Evolutionary conservation across 2,329 filamentous ascomycete genomes (phyloP).

Genomic region (Bipolaris cookei): DNA sequence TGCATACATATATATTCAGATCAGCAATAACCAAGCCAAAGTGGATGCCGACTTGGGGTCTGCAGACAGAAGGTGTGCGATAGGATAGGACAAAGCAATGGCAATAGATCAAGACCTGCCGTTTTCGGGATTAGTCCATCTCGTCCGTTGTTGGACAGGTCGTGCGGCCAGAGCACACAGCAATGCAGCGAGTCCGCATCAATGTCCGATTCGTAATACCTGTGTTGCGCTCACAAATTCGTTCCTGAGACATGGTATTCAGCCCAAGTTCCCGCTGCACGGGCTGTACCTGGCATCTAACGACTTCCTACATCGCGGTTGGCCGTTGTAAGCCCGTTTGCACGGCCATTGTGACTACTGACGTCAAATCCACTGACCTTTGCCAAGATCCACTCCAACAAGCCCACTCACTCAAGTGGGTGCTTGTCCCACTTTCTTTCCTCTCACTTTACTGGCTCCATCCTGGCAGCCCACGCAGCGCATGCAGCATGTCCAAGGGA

Average conservation of each 20-base stretch:
- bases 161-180: constrained; percentile 4
- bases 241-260: neutral
- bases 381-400: neutral
- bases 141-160: neutral
- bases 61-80: neutral
- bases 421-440: neutral
- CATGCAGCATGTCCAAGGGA: neutral
- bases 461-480: constrained; percentile 3
- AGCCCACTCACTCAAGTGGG: neutral
- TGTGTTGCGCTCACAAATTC: neutral
- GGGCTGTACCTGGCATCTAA: constrained; percentile 14
- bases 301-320: constrained; percentile 1
- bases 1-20: neutral
- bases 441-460: neutral
- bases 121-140: constrained; percentile 1
- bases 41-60: neutral
- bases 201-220: neutral
- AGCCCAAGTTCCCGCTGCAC: neutral
- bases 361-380: constrained; percentile 6
- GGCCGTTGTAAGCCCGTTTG: constrained; percentile 4
- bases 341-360: constrained; percentile 3
- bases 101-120: constrained; percentile 8
- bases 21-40: constrained; percentile 3
- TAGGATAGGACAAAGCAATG: constrained; percentile 1
- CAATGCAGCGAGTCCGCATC: neutral